These are phyloP conservation scores for Ophiocordyceps camponoti-leonardi DNA, from an alignment of 2,329 filamentous ascomycete species.

Conservation along the genomic window DNA sequence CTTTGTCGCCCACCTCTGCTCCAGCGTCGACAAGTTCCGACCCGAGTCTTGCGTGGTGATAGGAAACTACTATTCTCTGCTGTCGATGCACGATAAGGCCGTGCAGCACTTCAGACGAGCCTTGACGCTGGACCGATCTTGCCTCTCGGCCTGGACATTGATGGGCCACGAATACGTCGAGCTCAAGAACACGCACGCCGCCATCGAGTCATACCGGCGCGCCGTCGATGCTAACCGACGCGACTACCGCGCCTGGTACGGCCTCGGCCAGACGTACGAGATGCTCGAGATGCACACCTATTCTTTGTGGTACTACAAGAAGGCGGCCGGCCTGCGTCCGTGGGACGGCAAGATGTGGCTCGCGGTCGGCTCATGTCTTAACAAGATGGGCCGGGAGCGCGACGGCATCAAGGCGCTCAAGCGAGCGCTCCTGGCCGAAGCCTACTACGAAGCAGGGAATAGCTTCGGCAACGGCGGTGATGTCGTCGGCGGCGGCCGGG, in stretches of 20 bases:
- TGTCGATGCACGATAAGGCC: slow-evolving; percentile 92
- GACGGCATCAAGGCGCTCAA: slow-evolving; percentile 94
- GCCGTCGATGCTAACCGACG: slow-evolving; percentile 92
- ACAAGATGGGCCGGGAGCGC: slow-evolving; percentile 71
- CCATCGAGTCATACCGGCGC: slow-evolving; percentile 89
- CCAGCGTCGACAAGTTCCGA: slow-evolving; percentile 83
- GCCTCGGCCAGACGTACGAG: slow-evolving; percentile 90
- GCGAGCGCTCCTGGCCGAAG: slow-evolving; percentile 73
- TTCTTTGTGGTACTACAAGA: slow-evolving; percentile 93
- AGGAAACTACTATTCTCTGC: slow-evolving; percentile 89
- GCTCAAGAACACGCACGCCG: slow-evolving; percentile 94
- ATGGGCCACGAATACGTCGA: slow-evolving; percentile 99
- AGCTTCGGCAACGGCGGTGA: slow-evolving; percentile 31
- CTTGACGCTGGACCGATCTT: slow-evolving; percentile 74
- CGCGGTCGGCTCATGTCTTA: slow-evolving; percentile 80
- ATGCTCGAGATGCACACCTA: slow-evolving; percentile 97
- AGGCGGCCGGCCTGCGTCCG: slow-evolving; percentile 78
- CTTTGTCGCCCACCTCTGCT: slow-evolving; percentile 81
- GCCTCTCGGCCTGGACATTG: slow-evolving; percentile 88
- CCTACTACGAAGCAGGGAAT: slow-evolving; percentile 57
- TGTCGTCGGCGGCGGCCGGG: slow-evolving; percentile 28
- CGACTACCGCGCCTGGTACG: slow-evolving; percentile 97
- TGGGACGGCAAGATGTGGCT: slow-evolving; percentile 99
- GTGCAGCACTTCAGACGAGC: slow-evolving; percentile 95
- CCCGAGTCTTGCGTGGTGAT: slow-evolving; percentile 95